These are phyloP conservation scores for Telfairia occidentalis DNA, from an alignment of 331 rosid genomes.

Conservation along the genomic window DNA sequence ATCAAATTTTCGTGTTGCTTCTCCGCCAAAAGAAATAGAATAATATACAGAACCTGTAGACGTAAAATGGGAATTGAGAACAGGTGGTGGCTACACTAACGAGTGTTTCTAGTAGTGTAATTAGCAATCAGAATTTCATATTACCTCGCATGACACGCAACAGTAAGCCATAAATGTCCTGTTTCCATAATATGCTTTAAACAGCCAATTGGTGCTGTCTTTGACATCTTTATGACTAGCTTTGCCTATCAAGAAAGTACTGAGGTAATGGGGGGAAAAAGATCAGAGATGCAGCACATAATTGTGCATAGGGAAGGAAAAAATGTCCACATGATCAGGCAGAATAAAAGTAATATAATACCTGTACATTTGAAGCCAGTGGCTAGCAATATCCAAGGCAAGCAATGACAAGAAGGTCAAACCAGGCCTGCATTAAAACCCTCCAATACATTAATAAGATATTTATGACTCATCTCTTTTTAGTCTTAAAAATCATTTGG, in stretches of 20 bases:
- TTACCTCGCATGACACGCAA: conserved; percentile 89
- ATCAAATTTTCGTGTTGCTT: conserved; percentile 45
- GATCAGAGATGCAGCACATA: conserved; percentile 3
- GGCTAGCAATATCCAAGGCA: conserved; percentile 90
- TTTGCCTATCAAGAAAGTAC: conserved; percentile 88
- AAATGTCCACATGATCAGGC: background rate
- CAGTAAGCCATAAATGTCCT: conserved; percentile 96
- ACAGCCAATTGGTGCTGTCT: conserved; percentile 93
- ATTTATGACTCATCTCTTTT: background rate
- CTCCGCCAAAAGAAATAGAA: conserved; percentile 63
- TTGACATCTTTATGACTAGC: conserved; percentile 95
- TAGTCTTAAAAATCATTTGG: conserved; percentile 1
- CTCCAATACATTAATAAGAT: conserved; percentile 32
- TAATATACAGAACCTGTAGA: conserved; percentile 68
- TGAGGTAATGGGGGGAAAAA: conserved; percentile 27
- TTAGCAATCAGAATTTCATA: background rate
- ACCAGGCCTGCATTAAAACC: conserved; percentile 66
- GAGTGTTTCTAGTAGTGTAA: background rate
- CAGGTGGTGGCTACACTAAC: background rate
- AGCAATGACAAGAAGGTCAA: conserved; percentile 70
- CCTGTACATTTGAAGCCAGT: conserved; percentile 99
- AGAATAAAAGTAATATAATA: conserved; percentile 9
- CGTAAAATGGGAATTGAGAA: conserved; percentile 18
- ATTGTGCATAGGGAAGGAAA: conserved; percentile 1
- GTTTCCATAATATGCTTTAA: conserved; percentile 78